Percentiles rank a stretch among this genome's conserved stretches.
These are phyloP conservation scores for Globisporangium mamillatum DNA, from an alignment of 352 stramenopile species.

Conservation along the genomic window DNA sequence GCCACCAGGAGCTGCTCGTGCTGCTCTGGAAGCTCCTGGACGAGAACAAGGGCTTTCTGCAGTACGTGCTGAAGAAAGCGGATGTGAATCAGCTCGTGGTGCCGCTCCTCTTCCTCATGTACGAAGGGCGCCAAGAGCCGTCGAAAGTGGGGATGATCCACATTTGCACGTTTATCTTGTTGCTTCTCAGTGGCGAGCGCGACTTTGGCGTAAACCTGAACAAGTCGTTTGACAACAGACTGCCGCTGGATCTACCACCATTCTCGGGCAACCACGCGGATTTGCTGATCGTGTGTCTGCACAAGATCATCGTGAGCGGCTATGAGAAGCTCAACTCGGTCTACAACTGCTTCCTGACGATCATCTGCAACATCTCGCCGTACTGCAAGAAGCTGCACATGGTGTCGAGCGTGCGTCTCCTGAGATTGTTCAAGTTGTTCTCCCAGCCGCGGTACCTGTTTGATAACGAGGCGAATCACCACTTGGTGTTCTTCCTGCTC, in stretches of 20 bases:
- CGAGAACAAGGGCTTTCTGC: constrained; percentile 95
- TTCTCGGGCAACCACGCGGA: constrained; percentile 97
- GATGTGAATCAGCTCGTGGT: constrained; percentile 92
- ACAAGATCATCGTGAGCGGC: constrained; percentile 98
- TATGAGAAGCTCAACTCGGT: constrained; percentile 95
- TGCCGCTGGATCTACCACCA: constrained; percentile 93
- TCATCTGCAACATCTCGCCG: constrained; percentile 98
- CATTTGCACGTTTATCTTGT: constrained; percentile 98
- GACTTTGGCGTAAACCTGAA: constrained; percentile 98
- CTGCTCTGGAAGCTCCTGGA: constrained; percentile 98
- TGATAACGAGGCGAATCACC: constrained; percentile 94
- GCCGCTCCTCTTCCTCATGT: constrained; percentile 88
- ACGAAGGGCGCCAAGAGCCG: constrained; percentile 92
- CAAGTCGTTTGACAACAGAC: constrained; percentile 91
- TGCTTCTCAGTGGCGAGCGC: constrained; percentile 96
- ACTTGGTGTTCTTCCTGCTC: constrained; percentile 95
- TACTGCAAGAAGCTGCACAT: constrained; percentile 97
- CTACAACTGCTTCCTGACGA: constrained; percentile 99
- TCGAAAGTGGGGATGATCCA: constrained; percentile 96
- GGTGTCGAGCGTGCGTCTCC: constrained; percentile 93
- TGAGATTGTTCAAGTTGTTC: constrained; percentile 98
- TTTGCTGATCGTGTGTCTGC: constrained; percentile 95
- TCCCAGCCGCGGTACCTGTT: constrained; percentile 93
- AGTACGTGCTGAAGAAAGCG: constrained; percentile 92
- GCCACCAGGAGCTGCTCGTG: constrained; percentile 96